A percentile compares a stretch with the other conserved stretches of the same genome.
Conservation (phyloP, 345 rosid genomes). For the Lagerstroemia speciosa region DNA sequence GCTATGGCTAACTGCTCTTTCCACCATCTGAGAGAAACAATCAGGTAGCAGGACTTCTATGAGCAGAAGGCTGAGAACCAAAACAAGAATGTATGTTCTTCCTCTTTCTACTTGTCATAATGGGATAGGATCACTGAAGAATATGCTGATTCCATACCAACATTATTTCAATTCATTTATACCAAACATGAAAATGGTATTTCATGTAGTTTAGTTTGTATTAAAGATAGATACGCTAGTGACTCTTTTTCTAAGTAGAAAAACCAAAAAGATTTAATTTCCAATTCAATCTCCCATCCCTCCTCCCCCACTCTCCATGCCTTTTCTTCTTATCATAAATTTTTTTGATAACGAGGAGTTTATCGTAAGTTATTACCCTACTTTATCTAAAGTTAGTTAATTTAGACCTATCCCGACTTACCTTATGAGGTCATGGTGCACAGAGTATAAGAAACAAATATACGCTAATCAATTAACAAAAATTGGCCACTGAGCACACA, state of each 20-base stretch:
- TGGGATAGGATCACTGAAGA: not conserved
- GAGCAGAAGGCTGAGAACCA: not conserved
- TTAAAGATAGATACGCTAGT: not conserved
- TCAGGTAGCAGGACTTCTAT: not conserved
- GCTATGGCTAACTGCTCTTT: constrained; percentile 78
- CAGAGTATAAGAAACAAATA: not conserved
- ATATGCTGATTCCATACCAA: not conserved
- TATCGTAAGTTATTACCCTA: not conserved
- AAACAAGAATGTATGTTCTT: not conserved
- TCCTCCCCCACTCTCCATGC: not conserved
- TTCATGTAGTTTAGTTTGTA: not conserved
- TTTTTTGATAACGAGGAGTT: no score
- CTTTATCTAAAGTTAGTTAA: not conserved
- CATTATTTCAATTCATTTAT: no score
- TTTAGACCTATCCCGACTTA: not conserved
- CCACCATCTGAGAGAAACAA: constrained; percentile 52
- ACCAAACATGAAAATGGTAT: no score
- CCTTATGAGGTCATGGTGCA: not conserved
- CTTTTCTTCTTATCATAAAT: not conserved
- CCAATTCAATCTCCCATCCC: not conserved
- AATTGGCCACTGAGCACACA: not conserved
- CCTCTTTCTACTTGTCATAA: not conserved
- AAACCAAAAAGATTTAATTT: no score
- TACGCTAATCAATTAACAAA: not conserved
- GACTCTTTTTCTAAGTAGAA: no score